Evolutionary conservation across 805 yeast species (phyloP).

Genomic region (Debaryomyces tyrocola): DNA sequence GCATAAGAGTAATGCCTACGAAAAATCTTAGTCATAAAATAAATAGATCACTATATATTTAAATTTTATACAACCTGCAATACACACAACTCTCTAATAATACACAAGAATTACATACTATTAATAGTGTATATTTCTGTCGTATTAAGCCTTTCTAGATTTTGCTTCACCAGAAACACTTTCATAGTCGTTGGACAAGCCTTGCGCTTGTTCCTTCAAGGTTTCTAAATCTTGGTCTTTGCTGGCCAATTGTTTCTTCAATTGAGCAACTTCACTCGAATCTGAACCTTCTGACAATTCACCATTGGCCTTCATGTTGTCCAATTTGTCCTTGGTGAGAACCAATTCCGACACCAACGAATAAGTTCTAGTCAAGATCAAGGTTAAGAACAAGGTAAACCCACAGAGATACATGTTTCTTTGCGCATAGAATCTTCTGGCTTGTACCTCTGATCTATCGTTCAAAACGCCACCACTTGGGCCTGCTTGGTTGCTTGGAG

Average conservation of each 20-base stretch:
- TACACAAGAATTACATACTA: neutral
- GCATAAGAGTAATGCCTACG: constrained; percentile 88
- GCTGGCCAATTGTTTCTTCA: constrained; percentile 47
- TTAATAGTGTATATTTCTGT: neutral
- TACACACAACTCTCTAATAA: neutral
- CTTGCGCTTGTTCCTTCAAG: constrained; percentile 71
- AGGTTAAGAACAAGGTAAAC: constrained; percentile 84
- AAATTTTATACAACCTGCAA: constrained; percentile 1
- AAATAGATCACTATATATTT: neutral
- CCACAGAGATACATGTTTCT: constrained; percentile 96
- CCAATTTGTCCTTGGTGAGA: constrained; percentile 59
- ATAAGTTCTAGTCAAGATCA: constrained; percentile 83
- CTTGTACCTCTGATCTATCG: constrained; percentile 81
- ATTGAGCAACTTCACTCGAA: constrained; percentile 41
- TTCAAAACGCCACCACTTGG: constrained; percentile 27
- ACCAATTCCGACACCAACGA: constrained; percentile 73
- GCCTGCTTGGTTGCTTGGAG: constrained; percentile 16
- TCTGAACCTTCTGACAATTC: constrained; percentile 22
- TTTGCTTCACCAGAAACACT: constrained; percentile 18
- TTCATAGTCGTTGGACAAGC: constrained; percentile 66
- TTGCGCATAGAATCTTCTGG: constrained; percentile 92
- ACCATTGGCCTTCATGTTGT: constrained; percentile 26
- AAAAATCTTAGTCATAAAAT: constrained; percentile 2
- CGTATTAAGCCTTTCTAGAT: constrained; percentile 11
- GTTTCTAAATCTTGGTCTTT: constrained; percentile 65